Base-by-base conservation (phyloP, 176 grass and related monocot species). In the Cenchrus americanus region DNA sequence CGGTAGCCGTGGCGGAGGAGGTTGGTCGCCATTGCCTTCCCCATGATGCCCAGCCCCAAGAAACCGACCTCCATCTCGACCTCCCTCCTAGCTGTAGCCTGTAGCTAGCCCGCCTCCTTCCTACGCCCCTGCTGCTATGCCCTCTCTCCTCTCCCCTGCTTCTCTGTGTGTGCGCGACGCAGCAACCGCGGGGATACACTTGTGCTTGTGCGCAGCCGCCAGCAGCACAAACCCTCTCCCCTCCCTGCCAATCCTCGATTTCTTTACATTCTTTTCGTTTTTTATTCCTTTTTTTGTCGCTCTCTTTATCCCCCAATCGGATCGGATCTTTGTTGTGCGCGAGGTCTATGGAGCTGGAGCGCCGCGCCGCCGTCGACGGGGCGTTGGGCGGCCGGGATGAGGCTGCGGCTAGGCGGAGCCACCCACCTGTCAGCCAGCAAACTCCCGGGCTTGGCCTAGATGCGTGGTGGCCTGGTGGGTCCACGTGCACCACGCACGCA, bases 41-140 rank as follows among this genome's bases (percentile, higher is more conserved):
- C 93, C 93, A 99, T 99, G 85, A 99, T 99, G 43, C 93, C 93
- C 40, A 99, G 82, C 47, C 96, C 96, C 80, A 94, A 26, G 83
- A 99, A 99, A 1, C 96, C 96, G 19, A 96, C 91, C 93, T 99
- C 96, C 96, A 99, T 95, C 86, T 80, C 75, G 15, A 32, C 75
- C 48, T n/a, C 50, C 46, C 46, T 52, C 63, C 14, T 22, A 10
- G 8, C n/a, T n/a, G n/a, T n/a, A n/a, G n/a, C n/a, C n/a, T n/a
- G n/a, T n/a, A n/a, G n/a, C 8, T 37, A 37, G 34, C 34, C 34
- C 34, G 2, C 34, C 34, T 37, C 4, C 34, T 37, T 37, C 34
- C 34, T 37, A 37, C 34, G 27, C 34, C 34, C 34, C 34, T 37
- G 34, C 42, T 26, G 23, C 73, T 14, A 47, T 12, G 7, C 18